These are phyloP conservation scores for Schrenkiella parvula DNA, from an alignment of 345 rosid species.

Conservation along the genomic window DNA sequence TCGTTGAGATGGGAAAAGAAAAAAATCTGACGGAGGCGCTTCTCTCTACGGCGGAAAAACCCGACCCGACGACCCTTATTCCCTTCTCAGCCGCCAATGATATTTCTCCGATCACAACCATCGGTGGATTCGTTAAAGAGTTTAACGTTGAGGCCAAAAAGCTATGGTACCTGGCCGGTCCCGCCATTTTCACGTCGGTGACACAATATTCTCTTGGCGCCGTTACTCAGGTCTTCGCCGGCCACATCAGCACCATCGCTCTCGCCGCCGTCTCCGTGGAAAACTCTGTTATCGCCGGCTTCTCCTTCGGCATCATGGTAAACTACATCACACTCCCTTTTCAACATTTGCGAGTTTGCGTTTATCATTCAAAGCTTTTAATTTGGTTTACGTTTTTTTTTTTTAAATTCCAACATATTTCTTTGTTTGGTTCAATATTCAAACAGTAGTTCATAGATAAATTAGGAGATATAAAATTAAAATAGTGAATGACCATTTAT, in stretches of 20 bases:
- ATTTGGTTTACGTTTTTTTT: background rate
- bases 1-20: slow-evolving; percentile 31
- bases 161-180: slow-evolving; percentile 87
- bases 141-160: slow-evolving; percentile 53
- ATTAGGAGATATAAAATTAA: background rate
- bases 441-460: background rate
- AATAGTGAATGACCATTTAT: background rate
- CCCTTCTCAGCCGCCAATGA: slow-evolving; percentile 28
- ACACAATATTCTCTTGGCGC: slow-evolving; percentile 94
- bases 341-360: background rate
- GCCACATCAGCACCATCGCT: slow-evolving; percentile 66
- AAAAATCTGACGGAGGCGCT: slow-evolving; percentile 34
- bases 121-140: slow-evolving; percentile 48
- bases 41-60: slow-evolving; percentile 29
- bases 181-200: slow-evolving; percentile 88
- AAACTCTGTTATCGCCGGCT: slow-evolving; percentile 91
- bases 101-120: slow-evolving; percentile 33
- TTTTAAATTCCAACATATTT: background rate
- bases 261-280: slow-evolving; percentile 87
- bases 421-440: background rate
- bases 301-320: slow-evolving; percentile 87
- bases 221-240: slow-evolving; percentile 67
- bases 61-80: background rate
- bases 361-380: background rate
- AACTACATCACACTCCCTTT: background rate